Evolutionary conservation across 1,284 basidiomycete genomes (phyloP), one percentile per base, ranked within the genome.

Genomic region (Cutaneotrichosporon dermatis): DNA sequence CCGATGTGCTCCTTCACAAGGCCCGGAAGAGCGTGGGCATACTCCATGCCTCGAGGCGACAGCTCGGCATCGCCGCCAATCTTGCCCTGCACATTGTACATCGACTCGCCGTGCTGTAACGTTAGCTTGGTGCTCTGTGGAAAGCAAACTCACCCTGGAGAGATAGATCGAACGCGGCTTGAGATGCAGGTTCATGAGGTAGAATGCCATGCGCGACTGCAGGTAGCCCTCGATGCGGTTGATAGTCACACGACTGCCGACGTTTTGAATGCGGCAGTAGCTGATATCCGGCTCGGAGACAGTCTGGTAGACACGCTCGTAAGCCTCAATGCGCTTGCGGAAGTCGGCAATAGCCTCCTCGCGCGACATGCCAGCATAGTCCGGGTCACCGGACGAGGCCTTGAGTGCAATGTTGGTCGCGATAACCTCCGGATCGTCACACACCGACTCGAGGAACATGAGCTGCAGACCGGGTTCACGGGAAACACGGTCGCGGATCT

Each of bases 141-240:
- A n/a, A n/a, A n/a, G n/a, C n/a, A n/a, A 11, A 79, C 84, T 70
- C 71, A 94, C 92, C 69, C 96, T 81, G 7, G 96, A 97, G 67
- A 99, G 86, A 78, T 94, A 99, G 68, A 99, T 98, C 75, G 89
- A 92, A 62, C 96, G 83, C 11, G 96, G 95, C 70, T 97, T 96
- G 64, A 99, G 81, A 75, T 99, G 96, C 68, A 98, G 78, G 78
- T 99, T 99, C 94, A 97, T 98, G 60, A 99, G 82, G 78, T 96
- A 99, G 79, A 97, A 99, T 4, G 92, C 95, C 66, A 99, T 95
- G 41, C 96, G 87, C 81, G 90, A 92, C 74, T 96, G 92, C 61
- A 99, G 80, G 73, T 99, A 99, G 15, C 94, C 92, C 68, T 92
- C 84, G 55, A 94, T 93, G 65, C 86, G 84, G 66, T 87, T 89